A percentile compares a stretch with the other conserved stretches of the same genome.
phyloP scores from a whole-genome alignment of 202 grass and related monocot species.

The Setaria viridis region DNA sequence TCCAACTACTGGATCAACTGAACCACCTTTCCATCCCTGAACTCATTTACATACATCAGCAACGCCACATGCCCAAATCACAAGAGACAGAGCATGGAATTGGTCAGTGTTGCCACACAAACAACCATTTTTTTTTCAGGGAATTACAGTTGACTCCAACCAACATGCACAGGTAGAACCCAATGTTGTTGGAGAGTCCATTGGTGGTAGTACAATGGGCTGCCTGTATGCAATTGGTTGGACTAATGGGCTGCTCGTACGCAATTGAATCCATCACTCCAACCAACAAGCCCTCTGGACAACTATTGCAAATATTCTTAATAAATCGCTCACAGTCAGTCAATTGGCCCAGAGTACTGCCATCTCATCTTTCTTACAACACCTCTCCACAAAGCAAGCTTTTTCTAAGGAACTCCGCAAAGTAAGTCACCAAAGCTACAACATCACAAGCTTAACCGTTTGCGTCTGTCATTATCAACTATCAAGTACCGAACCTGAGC shows the following conservation, averaged over 20 bases:
- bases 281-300: not conserved
- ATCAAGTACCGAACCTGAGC: not conserved
- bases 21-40: not conserved
- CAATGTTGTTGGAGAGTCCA: not conserved
- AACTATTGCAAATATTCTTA: not conserved
- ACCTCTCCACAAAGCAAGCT: not conserved
- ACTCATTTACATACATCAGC: slow-evolving; percentile 7
- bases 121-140: not conserved
- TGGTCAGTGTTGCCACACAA: not conserved
- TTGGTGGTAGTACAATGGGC: not conserved
- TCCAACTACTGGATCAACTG: slow-evolving; percentile 1
- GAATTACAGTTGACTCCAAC: not conserved
- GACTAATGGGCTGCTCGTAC: not conserved
- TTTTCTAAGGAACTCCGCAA: not conserved
- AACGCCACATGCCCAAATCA: not conserved
- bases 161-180: not conserved
- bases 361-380: not conserved
- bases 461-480: slow-evolving; percentile 1
- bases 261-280: not conserved
- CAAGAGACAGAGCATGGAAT: not conserved
- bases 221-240: not conserved
- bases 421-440: slow-evolving; percentile 10
- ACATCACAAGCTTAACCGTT: not conserved
- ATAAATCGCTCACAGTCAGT: not conserved
- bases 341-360: not conserved